Base-by-base conservation (phyloP, 305 asterid species). In the Solanum hybrid region DNA sequence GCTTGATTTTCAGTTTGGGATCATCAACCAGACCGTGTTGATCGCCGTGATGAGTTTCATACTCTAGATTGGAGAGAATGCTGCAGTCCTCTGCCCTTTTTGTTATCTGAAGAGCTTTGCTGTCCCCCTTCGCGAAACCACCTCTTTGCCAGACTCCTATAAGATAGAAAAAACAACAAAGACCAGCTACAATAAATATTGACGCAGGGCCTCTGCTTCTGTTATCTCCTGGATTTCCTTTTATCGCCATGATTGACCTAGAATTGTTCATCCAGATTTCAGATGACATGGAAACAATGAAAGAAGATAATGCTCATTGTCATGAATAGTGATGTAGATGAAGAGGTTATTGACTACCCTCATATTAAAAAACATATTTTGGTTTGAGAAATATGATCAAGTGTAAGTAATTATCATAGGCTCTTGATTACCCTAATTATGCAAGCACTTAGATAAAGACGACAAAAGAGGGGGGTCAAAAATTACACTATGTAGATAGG, bases 101-200 rank as follows among this genome's bases (percentile, higher is more conserved):
- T 40, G 94, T 91, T 75, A 93, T 88, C 78, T 85, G 88, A 12
- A 87, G 84, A 64, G 95, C 94, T 89, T 91, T 91, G 76, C 87
- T 83, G 69, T 93, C 92, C 90, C 94, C 95, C 92, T 93, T 93
- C 67, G 92, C 92, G 13, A 89, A 90, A 57, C 95, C 94, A 77
- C 94, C 90, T 89, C 91, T 92, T 81, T 93, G 91, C 95, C 95
- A 93, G 74, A 93, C 94, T 90, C 94, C 93, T 77, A 93, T 81
- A 67, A 91, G 92, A 85, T 89, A 93, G 93, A 93, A 93, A 86
- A 89, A 91, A 91, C 91, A 86, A 90, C 93, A 92, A 16, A 93
- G 90, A 29, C 91, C 91, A 39, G 89, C 93, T 36, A 91, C 89
- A 46, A 93, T 77, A 73, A 93, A 87, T 83, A 93, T 76, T n/a